These are phyloP conservation scores for Kuraishia capsulata DNA, from an alignment of 805 yeast genomes.

Conservation along the genomic window DNA sequence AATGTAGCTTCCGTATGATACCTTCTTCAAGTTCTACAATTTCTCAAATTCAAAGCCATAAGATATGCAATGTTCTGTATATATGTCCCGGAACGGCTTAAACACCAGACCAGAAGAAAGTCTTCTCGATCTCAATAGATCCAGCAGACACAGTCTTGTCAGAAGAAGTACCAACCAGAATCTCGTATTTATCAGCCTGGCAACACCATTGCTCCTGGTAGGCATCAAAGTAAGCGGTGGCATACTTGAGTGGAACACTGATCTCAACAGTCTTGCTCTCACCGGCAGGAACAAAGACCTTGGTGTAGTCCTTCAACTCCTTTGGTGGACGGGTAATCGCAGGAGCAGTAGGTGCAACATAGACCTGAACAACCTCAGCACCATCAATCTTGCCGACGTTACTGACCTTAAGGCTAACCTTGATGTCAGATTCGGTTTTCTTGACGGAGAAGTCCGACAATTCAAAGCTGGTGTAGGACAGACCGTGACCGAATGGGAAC, in stretches of 20 bases:
- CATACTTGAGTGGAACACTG: conserved; percentile 34
- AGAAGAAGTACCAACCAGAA: conserved; percentile 28
- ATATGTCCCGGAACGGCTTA: too few species aligned
- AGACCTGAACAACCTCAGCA: conserved; percentile 46
- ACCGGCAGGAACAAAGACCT: conserved; percentile 37
- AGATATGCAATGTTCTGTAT: too few species aligned
- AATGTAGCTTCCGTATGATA: too few species aligned
- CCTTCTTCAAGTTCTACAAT: too few species aligned
- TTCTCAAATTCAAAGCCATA: too few species aligned
- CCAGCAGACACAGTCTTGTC: neutral
- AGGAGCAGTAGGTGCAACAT: conserved; percentile 26
- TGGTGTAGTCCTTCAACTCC: conserved; percentile 51
- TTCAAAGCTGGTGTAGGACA: conserved; percentile 30
- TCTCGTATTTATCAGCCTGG: conserved; percentile 41
- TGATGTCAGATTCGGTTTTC: conserved; percentile 8
- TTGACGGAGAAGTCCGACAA: conserved; percentile 19
- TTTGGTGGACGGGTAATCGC: conserved; percentile 41
- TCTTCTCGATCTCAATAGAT: neutral
- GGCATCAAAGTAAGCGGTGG: conserved; percentile 46
- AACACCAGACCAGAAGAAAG: neutral
- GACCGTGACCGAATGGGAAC: conserved; percentile 35
- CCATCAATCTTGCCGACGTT: conserved; percentile 41
- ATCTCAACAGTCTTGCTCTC: conserved; percentile 28
- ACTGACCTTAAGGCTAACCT: conserved; percentile 26
- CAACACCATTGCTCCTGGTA: conserved; percentile 39